Evolutionary conservation across 2,329 filamentous ascomycete species (phyloP), one percentile per base, ranked within the genome.

Genomic region (Exophiala sp.): DNA sequence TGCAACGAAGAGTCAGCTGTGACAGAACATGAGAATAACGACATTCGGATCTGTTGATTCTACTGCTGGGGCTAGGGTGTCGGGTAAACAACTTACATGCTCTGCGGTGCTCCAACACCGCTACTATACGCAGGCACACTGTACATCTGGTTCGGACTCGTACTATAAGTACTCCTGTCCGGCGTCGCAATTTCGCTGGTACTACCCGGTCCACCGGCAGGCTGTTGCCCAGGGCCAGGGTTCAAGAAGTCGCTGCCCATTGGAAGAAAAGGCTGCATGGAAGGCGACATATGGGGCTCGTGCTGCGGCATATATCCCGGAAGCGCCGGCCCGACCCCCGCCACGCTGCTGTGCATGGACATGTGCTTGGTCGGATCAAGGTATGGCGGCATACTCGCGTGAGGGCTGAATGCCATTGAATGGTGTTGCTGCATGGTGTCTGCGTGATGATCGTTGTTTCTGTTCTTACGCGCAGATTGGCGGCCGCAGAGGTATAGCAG

Each of bases 401-500:
- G 49, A 11, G 46, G 47, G 16, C 39, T 45, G 34, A 35, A 52
- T 6, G 32, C 16, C 43, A 45, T 39, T 6, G 42, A 29, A 9
- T 47, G 36, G 9, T 29, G 24, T 29, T 29, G 34, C 18, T 11
- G 11, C 35, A 9, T 43, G 47, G 18, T 18, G 47, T 38, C 21
- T 51, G 29, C 35, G 35, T 29, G 39, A 32, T 29, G 45, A 14
- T 35, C 44, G 21, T 47, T 11, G 33, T 52, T 47, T 12, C 12
- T 34, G 21, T n/a, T 39, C 29, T 42, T 43, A 8, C 42, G 29
- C 6, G 44, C 50, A 4, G 57, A 59, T 32, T 53, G 39, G 3
- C 57, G 54, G 18, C 57, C 54, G 40, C 57, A 59, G 35, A 59
- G 33, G 33, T 52, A 59, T 8, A 59, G 34, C 9, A 55, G 49